These are phyloP conservation scores for Proliferodiscus dingleyae DNA, from an alignment of 2,329 filamentous ascomycete genomes.

Conservation along the genomic window DNA sequence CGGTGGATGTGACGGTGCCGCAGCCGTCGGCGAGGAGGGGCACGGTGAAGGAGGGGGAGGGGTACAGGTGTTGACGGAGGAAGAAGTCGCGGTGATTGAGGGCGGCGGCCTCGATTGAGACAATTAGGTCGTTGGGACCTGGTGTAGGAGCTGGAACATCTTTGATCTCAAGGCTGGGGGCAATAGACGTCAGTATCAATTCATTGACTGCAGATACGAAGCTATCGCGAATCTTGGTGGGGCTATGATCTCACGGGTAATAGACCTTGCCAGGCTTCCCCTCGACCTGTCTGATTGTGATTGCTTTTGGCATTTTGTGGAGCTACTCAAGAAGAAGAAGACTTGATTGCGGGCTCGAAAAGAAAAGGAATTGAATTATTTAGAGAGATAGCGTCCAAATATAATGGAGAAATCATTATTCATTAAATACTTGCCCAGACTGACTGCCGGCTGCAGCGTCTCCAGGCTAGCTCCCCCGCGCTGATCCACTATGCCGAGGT, in stretches of 20 bases:
- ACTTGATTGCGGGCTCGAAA: background rate
- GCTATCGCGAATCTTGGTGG: slow-evolving; percentile 24
- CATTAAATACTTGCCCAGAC: too few species aligned
- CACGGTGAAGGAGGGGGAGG: slow-evolving; percentile 70
- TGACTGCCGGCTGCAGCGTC: too few species aligned
- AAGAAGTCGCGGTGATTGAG: slow-evolving; percentile 96
- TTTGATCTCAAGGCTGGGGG: slow-evolving; percentile 49
- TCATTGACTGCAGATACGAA: slow-evolving; percentile 34
- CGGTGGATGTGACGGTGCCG: slow-evolving; percentile 65
- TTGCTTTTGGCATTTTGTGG: slow-evolving; percentile 35
- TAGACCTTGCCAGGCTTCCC: slow-evolving; percentile 86
- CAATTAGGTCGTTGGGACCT: slow-evolving; percentile 62
- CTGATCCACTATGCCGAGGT: background rate
- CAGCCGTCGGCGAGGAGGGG: slow-evolving; percentile 81
- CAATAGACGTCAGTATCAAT: slow-evolving; percentile 34
- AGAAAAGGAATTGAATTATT: background rate
- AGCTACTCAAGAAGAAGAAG: slow-evolving; percentile 35
- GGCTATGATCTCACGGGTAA: slow-evolving; percentile 57
- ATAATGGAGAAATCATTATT: background rate
- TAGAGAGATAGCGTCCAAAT: background rate
- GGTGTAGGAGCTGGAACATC: slow-evolving; percentile 59
- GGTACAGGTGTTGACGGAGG: slow-evolving; percentile 88
- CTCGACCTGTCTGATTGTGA: slow-evolving; percentile 56
- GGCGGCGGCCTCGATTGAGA: slow-evolving; percentile 72
- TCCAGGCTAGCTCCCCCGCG: too few species aligned